Conservation (phyloP, 768 basidiomycete species). For the Astraeus odoratus region DNA sequence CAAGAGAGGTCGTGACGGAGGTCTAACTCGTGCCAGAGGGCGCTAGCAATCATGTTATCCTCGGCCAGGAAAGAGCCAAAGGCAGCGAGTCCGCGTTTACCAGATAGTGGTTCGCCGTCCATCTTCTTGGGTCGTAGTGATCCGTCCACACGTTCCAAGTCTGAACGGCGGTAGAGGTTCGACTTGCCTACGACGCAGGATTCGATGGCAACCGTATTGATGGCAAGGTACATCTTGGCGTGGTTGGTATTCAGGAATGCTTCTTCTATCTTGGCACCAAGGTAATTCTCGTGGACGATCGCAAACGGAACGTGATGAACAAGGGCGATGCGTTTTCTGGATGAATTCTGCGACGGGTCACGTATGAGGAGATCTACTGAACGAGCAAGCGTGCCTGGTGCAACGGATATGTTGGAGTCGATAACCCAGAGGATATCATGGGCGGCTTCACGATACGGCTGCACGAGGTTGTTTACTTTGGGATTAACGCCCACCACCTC, state of each 20-base stretch:
- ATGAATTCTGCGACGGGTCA: slow-evolving; percentile 26
- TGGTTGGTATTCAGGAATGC: slow-evolving; percentile 96
- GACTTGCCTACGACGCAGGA: slow-evolving; percentile 98
- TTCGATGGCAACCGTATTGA: slow-evolving; percentile 82
- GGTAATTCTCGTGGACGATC: slow-evolving; percentile 52
- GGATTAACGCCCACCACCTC: slow-evolving; percentile 88
- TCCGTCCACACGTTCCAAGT: slow-evolving; percentile 70
- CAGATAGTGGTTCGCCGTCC: slow-evolving; percentile 15
- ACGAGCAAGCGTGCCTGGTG: slow-evolving; percentile 72
- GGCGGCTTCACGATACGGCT: slow-evolving; percentile 70
- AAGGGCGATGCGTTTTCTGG: slow-evolving; percentile 57
- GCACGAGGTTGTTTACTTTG: slow-evolving; percentile 94
- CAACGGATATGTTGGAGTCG: slow-evolving; percentile 88
- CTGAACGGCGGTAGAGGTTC: slow-evolving; percentile 86
- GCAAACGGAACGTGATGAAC: slow-evolving; percentile 97
- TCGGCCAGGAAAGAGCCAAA: slow-evolving; percentile 92
- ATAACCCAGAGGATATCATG: slow-evolving; percentile 95
- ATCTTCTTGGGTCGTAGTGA: slow-evolving; percentile 44
- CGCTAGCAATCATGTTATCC: slow-evolving; percentile 93
- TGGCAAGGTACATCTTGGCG: slow-evolving; percentile 96
- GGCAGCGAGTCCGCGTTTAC: slow-evolving; percentile 53
- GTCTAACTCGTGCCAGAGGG: slow-evolving; percentile 90
- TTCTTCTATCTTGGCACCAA: slow-evolving; percentile 85
- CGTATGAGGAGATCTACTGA: slow-evolving; percentile 70
- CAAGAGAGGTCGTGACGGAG: slow-evolving; percentile 84